Conservation (phyloP, 176 grass and related monocot genomes). For the Areca catechu region DNA sequence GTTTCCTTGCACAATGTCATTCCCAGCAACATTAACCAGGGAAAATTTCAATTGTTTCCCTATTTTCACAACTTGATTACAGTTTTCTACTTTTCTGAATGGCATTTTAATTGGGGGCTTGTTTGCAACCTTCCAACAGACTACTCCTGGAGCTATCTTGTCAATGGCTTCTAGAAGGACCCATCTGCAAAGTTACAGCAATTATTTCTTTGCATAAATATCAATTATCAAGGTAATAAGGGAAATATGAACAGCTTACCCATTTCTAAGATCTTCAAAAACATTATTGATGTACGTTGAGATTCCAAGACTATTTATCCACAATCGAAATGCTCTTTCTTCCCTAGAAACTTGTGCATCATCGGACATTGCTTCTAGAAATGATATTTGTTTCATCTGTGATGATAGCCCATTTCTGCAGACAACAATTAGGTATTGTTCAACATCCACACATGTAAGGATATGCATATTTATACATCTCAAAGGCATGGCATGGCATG, state of each 20-base stretch:
- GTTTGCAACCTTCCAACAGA: conserved; percentile 88
- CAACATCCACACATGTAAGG: too few species aligned
- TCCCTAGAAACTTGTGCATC: conserved; percentile 86
- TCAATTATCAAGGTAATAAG: not conserved
- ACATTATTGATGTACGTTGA: conserved; percentile 91
- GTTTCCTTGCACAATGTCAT: conserved; percentile 95
- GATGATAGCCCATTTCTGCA: conserved; percentile 88
- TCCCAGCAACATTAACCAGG: conserved; percentile 90
- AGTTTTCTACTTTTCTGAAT: conserved; percentile 96
- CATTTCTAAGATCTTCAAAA: conserved; percentile 95
- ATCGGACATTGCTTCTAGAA: conserved; percentile 68
- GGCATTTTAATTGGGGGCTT: conserved; percentile 85
- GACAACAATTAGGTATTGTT: conserved; percentile 14
- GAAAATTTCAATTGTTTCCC: conserved; percentile 96
- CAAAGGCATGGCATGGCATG: too few species aligned
- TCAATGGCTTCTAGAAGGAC: conserved; percentile 86
- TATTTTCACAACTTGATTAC: conserved; percentile 96
- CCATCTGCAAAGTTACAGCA: conserved; percentile 45
- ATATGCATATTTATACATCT: too few species aligned
- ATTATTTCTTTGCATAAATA: conserved; percentile 13
- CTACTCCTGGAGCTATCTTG: conserved; percentile 67
- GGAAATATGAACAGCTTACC: conserved; percentile 38
- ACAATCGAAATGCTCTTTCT: conserved; percentile 82
- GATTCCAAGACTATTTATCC: conserved; percentile 98
- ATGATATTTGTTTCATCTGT: conserved; percentile 80